Base-by-base conservation (phyloP, 345 rosid genomes). In the Lepidium didymum region DNA sequence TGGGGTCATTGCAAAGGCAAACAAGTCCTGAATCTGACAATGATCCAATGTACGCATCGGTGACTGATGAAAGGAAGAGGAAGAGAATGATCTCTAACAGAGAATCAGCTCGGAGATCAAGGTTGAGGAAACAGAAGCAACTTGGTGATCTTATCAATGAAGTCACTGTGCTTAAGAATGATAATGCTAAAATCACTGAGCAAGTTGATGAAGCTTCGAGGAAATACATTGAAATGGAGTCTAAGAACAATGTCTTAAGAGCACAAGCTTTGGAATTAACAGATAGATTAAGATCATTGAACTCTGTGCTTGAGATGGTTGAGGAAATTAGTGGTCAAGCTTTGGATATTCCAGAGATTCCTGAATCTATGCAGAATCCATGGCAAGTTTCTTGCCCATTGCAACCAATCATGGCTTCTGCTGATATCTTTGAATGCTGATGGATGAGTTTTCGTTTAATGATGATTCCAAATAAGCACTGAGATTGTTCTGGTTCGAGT, bases 11-110 rank as follows among this genome's bases (percentile, higher is more conserved):
- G 53, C 87, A 70, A 42, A 72, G 72, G 56, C 81, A 72, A 36
- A 49, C 63, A 54, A 84, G 89, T 79, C 86, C 91, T 0, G 88
- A 87, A n/a, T 84, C 94, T 1, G 96, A 88, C 34, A 69, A 79
- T 0, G 93, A 85, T 53, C 91, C 84, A 19, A 79, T 76, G 13
- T 73, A 71, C 12, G 76, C 81, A 0, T n/a, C 66, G 16, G 46
- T 78, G 0, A 67, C 73, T 6, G 96, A 90, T 25, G 97, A 87
- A 61, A 84, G 79, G 90, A 94, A 87, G 56, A 77, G 96, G 81
- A 93, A 87, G 89, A 81, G 96, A 50, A 87, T 85, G 96, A 73
- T 84, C 14, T 88, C 98, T 6, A 94, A 94, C 76, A 76, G 96
- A 10, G 99, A 90, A 73, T 94, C 99, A 0, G 96, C 97, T 1